Conservation (phyloP, 768 basidiomycete species). For the Amanita pseudoporphyria region DNA sequence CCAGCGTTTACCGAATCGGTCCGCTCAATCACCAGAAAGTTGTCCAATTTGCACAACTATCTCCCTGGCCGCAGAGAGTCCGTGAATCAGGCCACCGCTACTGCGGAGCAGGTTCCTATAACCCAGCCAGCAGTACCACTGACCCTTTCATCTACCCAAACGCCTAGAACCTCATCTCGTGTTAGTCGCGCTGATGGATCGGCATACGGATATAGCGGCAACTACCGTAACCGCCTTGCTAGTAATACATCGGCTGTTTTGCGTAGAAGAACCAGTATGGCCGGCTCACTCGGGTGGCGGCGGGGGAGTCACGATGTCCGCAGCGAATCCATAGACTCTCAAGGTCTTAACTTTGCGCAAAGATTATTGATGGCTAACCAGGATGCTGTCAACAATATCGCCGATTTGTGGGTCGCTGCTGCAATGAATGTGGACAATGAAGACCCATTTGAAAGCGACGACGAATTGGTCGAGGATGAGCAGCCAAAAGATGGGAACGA, state of each 20-base stretch:
- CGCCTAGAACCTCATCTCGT: conserved; percentile 39
- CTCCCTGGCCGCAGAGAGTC: conserved; percentile 36
- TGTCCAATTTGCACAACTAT: conserved; percentile 57
- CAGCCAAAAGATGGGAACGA: conserved; percentile 19
- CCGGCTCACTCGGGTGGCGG: conserved; percentile 40
- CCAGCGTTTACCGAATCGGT: conserved; percentile 32
- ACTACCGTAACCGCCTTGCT: conserved; percentile 44
- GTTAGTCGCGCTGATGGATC: conserved; percentile 63
- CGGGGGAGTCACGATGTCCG: conserved; percentile 36
- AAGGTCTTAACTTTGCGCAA: conserved; percentile 81
- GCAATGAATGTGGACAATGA: conserved; percentile 94
- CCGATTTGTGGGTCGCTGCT: conserved; percentile 95
- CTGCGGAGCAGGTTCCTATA: conserved; percentile 18
- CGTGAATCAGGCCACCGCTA: conserved; percentile 24
- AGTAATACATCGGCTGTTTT: conserved; percentile 33
- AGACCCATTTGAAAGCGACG: conserved; percentile 61
- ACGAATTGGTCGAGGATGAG: conserved; percentile 29
- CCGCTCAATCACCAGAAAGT: conserved; percentile 40
- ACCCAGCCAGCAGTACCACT: conserved; percentile 38
- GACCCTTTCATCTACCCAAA: conserved; percentile 26
- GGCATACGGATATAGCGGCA: conserved; percentile 66
- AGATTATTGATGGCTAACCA: conserved; percentile 88
- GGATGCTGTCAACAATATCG: conserved; percentile 88
- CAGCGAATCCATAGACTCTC: conserved; percentile 27
- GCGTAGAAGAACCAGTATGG: conserved; percentile 45